Percentiles rank a stretch among this genome's conserved stretches.
Conservation (phyloP, 176 grass and related monocot genomes). For the Microstegium vimineum region DNA sequence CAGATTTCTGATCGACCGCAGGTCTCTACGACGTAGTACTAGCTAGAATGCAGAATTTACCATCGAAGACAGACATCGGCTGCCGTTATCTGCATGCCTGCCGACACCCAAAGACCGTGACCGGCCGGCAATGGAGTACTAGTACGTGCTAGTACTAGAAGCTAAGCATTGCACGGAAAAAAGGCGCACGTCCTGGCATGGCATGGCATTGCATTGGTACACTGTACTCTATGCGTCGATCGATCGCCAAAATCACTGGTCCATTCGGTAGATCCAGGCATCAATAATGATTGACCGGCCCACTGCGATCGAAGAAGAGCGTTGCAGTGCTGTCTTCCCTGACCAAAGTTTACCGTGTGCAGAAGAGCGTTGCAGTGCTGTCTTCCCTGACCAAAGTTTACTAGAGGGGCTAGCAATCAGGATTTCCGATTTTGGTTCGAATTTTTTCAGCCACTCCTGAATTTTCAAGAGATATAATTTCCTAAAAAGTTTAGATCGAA, state of each 20-base stretch:
- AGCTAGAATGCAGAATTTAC: neutral
- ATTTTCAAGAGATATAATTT: no score
- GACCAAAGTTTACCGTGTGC: no score
- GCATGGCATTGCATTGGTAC: neutral
- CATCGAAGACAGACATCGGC: neutral
- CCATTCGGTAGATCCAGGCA: constrained; percentile 3
- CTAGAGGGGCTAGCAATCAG: no score
- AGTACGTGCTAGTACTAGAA: no score
- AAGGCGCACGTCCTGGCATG: neutral
- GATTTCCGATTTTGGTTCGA: no score
- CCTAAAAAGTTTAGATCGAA: no score
- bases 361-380: no score
- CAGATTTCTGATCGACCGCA: neutral
- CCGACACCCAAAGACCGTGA: neutral
- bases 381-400: no score
- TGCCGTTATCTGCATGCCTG: constrained; percentile 20
- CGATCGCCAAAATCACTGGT: constrained; percentile 21
- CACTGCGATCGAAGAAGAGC: neutral
- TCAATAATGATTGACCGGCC: constrained; percentile 49
- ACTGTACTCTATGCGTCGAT: no score
- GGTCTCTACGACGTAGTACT: neutral
- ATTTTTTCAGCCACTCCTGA: no score
- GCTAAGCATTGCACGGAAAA: neutral
- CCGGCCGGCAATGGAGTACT: neutral
- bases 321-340: no score